phyloP scores from a whole-genome alignment of 2,329 filamentous ascomycete species.

The Zalaria sp. region DNA sequence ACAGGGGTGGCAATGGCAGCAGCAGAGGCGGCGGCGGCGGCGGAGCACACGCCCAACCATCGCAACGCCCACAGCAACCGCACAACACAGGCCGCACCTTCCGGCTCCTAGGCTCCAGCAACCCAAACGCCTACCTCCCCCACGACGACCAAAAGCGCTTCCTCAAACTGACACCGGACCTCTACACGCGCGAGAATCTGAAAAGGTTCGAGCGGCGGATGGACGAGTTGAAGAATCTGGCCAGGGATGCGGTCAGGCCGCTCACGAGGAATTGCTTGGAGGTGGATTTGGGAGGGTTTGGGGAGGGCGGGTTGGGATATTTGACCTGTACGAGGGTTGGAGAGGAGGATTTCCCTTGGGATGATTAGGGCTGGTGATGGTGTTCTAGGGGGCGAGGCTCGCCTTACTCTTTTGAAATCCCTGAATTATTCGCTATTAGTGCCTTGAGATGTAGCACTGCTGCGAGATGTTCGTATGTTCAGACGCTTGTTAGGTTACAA shows the following conservation, averaged over 20 bases:
- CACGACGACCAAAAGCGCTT: constrained; percentile 89
- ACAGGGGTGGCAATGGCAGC: constrained; percentile 18
- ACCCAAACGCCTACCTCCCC: constrained; percentile 51
- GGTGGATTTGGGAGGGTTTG: constrained; percentile 45
- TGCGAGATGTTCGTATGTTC: too few species aligned
- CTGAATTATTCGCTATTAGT: too few species aligned
- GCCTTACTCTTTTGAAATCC: too few species aligned
- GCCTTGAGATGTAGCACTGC: too few species aligned
- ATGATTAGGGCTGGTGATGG: constrained; percentile 12
- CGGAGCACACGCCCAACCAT: constrained; percentile 14
- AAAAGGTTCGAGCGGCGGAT: constrained; percentile 73
- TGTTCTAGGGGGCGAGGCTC: too few species aligned
- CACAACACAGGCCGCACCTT: constrained; percentile 60
- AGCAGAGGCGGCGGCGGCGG: constrained; percentile 7
- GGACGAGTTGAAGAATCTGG: constrained; percentile 77
- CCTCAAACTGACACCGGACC: constrained; percentile 65
- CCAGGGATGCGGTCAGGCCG: constrained; percentile 68
- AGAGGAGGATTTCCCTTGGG: constrained; percentile 48
- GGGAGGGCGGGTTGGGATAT: constrained; percentile 31
- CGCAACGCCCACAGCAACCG: constrained; percentile 26
- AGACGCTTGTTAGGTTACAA: too few species aligned
- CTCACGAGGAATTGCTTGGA: constrained; percentile 78
- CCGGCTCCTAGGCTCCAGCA: constrained; percentile 52
- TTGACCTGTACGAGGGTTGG: constrained; percentile 48
- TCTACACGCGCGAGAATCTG: constrained; percentile 78